Conservation (phyloP, 1,284 basidiomycete genomes). For the Leccinum ponderosum region DNA sequence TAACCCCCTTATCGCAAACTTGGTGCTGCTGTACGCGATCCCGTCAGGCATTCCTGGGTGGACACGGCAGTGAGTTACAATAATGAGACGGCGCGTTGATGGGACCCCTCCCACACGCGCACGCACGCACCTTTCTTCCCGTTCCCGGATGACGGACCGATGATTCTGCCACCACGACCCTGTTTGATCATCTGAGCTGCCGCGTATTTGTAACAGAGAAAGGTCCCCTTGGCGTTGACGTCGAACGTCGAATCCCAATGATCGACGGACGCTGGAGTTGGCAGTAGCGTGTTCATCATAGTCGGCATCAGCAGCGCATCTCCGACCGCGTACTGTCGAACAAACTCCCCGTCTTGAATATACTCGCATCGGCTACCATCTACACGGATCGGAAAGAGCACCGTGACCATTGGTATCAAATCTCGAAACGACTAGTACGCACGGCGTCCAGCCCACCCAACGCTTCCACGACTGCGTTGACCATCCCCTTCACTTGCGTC, state of each 20-base stretch:
- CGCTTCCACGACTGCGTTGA: conserved; percentile 1
- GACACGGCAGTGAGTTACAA: not conserved
- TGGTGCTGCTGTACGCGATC: conserved; percentile 19
- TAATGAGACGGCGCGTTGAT: not conserved
- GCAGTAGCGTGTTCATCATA: not conserved
- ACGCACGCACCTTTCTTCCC: conserved; percentile 22
- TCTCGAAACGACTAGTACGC: not conserved
- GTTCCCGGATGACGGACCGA: conserved; percentile 28
- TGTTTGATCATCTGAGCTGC: conserved; percentile 35
- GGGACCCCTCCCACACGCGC: not conserved
- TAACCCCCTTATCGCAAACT: conserved; percentile 26
- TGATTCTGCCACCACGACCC: conserved; percentile 15
- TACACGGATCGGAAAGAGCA: not conserved
- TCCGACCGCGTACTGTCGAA: conserved; percentile 11
- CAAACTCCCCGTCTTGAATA: conserved; percentile 11
- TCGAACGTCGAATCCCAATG: conserved; percentile 20
- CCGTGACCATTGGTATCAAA: not conserved
- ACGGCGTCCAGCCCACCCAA: conserved; percentile 12
- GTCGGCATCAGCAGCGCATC: not conserved
- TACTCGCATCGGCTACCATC: conserved; percentile 27
- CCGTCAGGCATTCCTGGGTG: conserved; percentile 3
- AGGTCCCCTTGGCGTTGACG: conserved; percentile 30
- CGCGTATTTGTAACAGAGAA: conserved; percentile 11
- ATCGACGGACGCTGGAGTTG: conserved; percentile 15
- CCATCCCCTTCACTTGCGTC: conserved; percentile 8